Percentiles rank a stretch among this genome's conserved stretches.
These are phyloP conservation scores for Wickerhamomyces rabaulensis DNA, from an alignment of 805 yeast genomes.

Conservation along the genomic window DNA sequence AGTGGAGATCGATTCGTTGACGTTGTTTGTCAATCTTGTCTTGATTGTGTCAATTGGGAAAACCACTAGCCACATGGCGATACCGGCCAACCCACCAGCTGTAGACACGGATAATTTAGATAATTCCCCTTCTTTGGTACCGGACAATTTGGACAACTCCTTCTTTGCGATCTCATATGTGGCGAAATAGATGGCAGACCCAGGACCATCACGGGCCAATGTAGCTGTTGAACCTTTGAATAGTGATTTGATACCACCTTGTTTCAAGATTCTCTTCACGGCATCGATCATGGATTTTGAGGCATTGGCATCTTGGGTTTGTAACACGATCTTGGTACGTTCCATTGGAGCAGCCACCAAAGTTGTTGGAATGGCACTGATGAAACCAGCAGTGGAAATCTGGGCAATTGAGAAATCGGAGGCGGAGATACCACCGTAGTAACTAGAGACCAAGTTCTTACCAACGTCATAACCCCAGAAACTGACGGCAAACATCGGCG, in stretches of 20 bases:
- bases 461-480: constrained; percentile 99
- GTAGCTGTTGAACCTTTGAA: constrained; percentile 93
- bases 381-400: constrained; percentile 87
- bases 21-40: constrained; percentile 33
- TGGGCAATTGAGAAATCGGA: constrained; percentile 56
- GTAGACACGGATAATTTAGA: constrained; percentile 71
- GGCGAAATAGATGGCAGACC: constrained; percentile 92
- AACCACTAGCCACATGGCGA: constrained; percentile 93
- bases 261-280: constrained; percentile 59
- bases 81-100: constrained; percentile 96
- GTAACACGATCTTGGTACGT: constrained; percentile 90
- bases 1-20: constrained; percentile 44
- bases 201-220: constrained; percentile 95
- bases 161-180: constrained; percentile 82
- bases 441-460: constrained; percentile 58
- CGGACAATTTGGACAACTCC: constrained; percentile 38
- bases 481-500: constrained; percentile 97
- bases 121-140: constrained; percentile 44
- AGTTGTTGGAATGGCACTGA: constrained; percentile 93
- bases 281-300: constrained; percentile 44
- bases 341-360: constrained; percentile 97
- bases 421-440: constrained; percentile 28
- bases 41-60: constrained; percentile 96
- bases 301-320: constrained; percentile 49
- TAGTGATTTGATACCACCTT: constrained; percentile 80